phyloP scores from a whole-genome alignment of 1,139 yeast genomes.

The Hanseniaspora gamundiae region DNA sequence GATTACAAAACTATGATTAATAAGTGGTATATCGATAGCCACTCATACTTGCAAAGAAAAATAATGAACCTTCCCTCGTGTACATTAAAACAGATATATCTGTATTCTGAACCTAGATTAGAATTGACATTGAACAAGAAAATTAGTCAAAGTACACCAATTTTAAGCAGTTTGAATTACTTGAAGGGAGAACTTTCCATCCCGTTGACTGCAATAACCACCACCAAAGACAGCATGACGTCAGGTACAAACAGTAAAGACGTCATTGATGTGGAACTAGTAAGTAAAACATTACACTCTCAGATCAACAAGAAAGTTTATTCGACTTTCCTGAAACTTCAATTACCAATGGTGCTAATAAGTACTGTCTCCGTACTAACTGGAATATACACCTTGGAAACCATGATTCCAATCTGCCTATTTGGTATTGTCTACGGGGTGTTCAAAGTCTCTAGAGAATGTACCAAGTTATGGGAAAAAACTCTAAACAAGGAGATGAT shows the following conservation, averaged over 20 bases:
- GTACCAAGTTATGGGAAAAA: slow-evolving; percentile 2
- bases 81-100: slow-evolving; percentile 13
- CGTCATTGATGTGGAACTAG: slow-evolving; percentile 12
- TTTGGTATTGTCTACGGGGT: slow-evolving; percentile 24
- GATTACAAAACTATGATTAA: slow-evolving; percentile 11
- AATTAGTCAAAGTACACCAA: slow-evolving; percentile 17
- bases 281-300: slow-evolving; percentile 17
- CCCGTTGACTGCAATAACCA: not conserved
- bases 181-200: slow-evolving; percentile 5
- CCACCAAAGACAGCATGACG: not conserved
- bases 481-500: not conserved
- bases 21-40: slow-evolving; percentile 22
- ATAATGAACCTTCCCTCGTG: slow-evolving; percentile 17
- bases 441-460: slow-evolving; percentile 14
- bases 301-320: slow-evolving; percentile 17
- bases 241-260: slow-evolving; percentile 11
- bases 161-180: slow-evolving; percentile 9
- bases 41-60: slow-evolving; percentile 18
- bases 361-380: slow-evolving; percentile 19
- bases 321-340: slow-evolving; percentile 20
- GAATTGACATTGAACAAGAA: slow-evolving; percentile 20
- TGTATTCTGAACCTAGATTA: slow-evolving; percentile 16
- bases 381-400: slow-evolving; percentile 18
- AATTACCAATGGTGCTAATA: slow-evolving; percentile 20
- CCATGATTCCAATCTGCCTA: slow-evolving; percentile 23